Conservation (phyloP, 441 rosid species). For the Populus hybrid region DNA sequence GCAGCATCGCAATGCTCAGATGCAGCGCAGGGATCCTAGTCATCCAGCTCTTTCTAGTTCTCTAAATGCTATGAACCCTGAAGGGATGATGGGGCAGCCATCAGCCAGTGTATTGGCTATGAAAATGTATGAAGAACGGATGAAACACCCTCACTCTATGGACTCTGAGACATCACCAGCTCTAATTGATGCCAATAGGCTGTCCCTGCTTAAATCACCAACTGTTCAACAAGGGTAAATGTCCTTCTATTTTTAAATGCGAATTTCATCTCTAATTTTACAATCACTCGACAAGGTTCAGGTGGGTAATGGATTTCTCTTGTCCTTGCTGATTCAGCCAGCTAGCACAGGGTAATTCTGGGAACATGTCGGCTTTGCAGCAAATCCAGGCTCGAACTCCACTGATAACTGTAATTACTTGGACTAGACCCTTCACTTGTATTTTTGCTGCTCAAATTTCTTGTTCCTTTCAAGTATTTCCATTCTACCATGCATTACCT, state of each 20-base stretch:
- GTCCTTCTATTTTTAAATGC: not conserved
- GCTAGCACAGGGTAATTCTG: conserved; percentile 54
- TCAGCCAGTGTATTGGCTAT: conserved; percentile 58
- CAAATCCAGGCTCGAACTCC: conserved; percentile 46
- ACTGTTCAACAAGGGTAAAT: conserved; percentile 53
- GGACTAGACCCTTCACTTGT: conserved; percentile 2
- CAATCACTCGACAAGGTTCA: conserved; percentile 4
- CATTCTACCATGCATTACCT: conserved; percentile 15
- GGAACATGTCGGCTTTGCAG: conserved; percentile 54
- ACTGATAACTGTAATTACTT: conserved; percentile 36
- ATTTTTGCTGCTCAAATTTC: not conserved
- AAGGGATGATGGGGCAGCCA: conserved; percentile 62
- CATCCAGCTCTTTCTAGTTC: conserved; percentile 48
- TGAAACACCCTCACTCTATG: conserved; percentile 49
- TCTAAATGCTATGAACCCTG: conserved; percentile 41
- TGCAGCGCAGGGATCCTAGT: conserved; percentile 58
- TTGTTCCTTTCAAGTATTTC: not conserved
- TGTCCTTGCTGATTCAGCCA: conserved; percentile 42
- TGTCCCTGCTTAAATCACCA: conserved; percentile 48
- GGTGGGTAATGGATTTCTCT: conserved; percentile 14
- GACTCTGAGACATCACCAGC: conserved; percentile 53
- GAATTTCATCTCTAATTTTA: conserved; percentile 2
- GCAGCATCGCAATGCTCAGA: conserved; percentile 54
- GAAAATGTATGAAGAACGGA: conserved; percentile 64
- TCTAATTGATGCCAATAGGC: conserved; percentile 48